These are phyloP conservation scores for Candida dajiaensis DNA, from an alignment of 805 yeast genomes.

Conservation along the genomic window DNA sequence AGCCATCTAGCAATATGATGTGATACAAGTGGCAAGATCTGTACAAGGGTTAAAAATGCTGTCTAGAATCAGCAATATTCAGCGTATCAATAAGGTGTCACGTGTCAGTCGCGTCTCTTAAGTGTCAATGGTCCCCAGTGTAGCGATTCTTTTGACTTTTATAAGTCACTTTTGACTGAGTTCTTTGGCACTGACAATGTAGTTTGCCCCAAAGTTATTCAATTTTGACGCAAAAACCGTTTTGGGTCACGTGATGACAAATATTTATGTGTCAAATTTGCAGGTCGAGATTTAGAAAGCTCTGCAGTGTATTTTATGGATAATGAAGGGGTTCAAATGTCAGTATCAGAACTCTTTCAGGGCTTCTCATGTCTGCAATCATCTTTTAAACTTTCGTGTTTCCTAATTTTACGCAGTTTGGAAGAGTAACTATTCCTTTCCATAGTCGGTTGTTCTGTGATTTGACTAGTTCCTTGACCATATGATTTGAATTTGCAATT, in stretches of 20 bases:
- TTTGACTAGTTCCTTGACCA: no score
- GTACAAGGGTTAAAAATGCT: not conserved
- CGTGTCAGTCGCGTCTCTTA: not conserved
- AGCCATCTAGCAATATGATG: not conserved
- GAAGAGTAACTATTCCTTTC: no score
- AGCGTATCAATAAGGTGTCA: not conserved
- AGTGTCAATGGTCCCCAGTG: not conserved
- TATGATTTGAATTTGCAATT: no score
- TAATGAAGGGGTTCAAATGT: no score
- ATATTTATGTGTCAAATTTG: not conserved
- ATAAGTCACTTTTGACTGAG: not conserved
- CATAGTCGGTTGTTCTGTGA: no score
- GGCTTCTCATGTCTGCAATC: no score
- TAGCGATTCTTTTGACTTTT: not conserved
- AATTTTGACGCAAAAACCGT: not conserved
- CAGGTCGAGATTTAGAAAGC: not conserved
- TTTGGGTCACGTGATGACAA: not conserved
- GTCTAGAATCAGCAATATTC: not conserved
- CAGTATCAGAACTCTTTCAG: no score
- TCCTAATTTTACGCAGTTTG: no score
- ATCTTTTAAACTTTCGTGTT: no score
- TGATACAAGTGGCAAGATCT: not conserved
- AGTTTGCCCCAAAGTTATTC: not conserved
- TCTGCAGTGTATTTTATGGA: no score
- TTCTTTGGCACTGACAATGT: no score